Conservation (phyloP, 148 eudicot species). For the Arbutus unedo region DNA sequence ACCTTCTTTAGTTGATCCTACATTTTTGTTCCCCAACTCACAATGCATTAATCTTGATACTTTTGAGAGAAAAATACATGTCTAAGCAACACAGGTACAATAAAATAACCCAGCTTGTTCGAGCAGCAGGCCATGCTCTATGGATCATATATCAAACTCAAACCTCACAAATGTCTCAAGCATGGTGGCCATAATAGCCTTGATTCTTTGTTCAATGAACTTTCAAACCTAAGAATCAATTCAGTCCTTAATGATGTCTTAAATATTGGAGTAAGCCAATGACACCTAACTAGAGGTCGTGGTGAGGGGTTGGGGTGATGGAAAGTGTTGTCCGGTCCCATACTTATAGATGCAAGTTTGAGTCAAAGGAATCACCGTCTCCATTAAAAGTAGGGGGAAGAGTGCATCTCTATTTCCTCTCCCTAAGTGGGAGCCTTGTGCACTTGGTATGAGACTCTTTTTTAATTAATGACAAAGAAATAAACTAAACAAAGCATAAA, state of each 20-base stretch:
- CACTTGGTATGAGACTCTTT: no score
- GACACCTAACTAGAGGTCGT: background rate
- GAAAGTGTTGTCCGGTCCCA: background rate
- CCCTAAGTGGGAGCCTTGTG: no score
- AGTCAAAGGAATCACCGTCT: background rate
- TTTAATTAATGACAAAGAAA: no score
- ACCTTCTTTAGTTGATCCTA: background rate
- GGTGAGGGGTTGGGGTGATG: background rate
- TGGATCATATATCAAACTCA: background rate
- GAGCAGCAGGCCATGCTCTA: background rate
- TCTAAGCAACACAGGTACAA: constrained; percentile 1
- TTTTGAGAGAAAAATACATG: constrained; percentile 4
- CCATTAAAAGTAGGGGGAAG: no score
- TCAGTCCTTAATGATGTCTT: background rate
- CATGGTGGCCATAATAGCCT: background rate
- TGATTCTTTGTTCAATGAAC: background rate
- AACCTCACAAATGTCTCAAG: background rate
- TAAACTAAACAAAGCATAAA: no score
- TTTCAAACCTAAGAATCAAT: background rate
- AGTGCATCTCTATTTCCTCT: no score
- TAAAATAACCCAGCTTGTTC: background rate
- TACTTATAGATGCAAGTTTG: background rate
- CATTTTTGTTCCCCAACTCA: background rate
- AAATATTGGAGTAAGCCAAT: background rate
- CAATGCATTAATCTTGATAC: background rate